Evolutionary conservation across 2,329 filamentous ascomycete species (phyloP).

Genomic region (Trichoderma aggressivum): DNA sequence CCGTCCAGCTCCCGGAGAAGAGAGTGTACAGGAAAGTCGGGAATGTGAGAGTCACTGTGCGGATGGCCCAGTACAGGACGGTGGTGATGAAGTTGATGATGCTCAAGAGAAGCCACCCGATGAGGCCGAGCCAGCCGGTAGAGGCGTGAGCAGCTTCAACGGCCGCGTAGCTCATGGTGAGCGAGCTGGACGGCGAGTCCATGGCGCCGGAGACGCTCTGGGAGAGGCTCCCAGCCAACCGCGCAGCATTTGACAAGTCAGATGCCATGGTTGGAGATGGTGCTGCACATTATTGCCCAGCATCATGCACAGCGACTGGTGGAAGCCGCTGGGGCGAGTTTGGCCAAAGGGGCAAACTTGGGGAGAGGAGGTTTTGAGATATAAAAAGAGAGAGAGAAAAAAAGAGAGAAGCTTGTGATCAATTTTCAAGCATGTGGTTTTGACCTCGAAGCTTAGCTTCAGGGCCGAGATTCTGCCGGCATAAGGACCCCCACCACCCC

Average conservation of each 20-base stretch:
- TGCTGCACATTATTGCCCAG: slow-evolving; percentile 32
- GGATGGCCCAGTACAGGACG: slow-evolving; percentile 73
- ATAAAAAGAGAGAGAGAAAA: slow-evolving; percentile 12
- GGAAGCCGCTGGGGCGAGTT: slow-evolving; percentile 23
- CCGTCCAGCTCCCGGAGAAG: slow-evolving; percentile 88
- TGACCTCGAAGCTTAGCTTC: slow-evolving; percentile 14
- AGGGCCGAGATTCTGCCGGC: slow-evolving; percentile 16
- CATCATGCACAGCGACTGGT: slow-evolving; percentile 34
- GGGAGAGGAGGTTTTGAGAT: background rate
- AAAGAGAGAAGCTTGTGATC: slow-evolving; percentile 11
- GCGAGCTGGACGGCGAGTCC: slow-evolving; percentile 30
- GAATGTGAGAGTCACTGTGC: slow-evolving; percentile 81
- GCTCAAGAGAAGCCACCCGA: slow-evolving; percentile 54
- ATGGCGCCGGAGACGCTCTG: slow-evolving; percentile 33
- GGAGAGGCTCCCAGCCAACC: slow-evolving; percentile 33
- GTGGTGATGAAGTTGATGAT: slow-evolving; percentile 55
- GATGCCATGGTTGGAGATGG: slow-evolving; percentile 39
- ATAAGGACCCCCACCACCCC: slow-evolving; percentile 10
- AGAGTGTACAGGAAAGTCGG: slow-evolving; percentile 86
- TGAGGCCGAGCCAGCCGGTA: slow-evolving; percentile 55
- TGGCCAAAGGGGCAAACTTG: slow-evolving; percentile 13
- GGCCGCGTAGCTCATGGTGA: slow-evolving; percentile 37
- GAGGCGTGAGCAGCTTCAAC: slow-evolving; percentile 35
- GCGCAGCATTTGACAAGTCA: slow-evolving; percentile 38
- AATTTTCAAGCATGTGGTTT: slow-evolving; percentile 19